Evolutionary conservation across 2,329 filamentous ascomycete genomes (phyloP).

Genomic region (Ophiostoma novo-ulmi): DNA sequence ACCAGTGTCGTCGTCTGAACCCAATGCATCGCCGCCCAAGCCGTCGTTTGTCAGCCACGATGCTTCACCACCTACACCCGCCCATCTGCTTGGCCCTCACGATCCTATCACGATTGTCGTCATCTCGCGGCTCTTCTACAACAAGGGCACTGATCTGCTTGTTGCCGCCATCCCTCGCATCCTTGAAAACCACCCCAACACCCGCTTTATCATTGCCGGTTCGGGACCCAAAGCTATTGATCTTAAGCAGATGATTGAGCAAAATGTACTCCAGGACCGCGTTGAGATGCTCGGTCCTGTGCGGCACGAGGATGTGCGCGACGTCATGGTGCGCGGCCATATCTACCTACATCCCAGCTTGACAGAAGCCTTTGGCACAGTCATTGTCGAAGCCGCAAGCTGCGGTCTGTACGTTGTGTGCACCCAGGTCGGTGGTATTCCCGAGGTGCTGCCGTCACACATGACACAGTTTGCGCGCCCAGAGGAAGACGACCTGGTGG

Average conservation of each 20-base stretch:
- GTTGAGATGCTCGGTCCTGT: constrained; percentile 89
- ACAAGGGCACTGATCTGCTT: constrained; percentile 96
- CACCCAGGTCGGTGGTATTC: constrained; percentile 92
- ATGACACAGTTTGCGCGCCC: constrained; percentile 98
- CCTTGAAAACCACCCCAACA: constrained; percentile 80
- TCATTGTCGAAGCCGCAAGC: constrained; percentile 93
- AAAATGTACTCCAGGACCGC: constrained; percentile 86
- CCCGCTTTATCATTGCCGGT: constrained; percentile 93
- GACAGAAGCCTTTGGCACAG: constrained; percentile 95
- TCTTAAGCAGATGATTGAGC: constrained; percentile 95
- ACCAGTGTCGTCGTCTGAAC: constrained; percentile 13
- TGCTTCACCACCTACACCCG: constrained; percentile 41
- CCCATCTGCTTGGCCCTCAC: constrained; percentile 68
- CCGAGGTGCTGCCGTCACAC: constrained; percentile 87
- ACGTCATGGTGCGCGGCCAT: constrained; percentile 95
- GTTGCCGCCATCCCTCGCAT: constrained; percentile 94
- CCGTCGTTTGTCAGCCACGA: constrained; percentile 34
- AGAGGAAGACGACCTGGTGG: constrained; percentile 90
- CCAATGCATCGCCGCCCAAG: constrained; percentile 23
- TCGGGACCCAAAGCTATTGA: constrained; percentile 96
- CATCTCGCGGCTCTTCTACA: constrained; percentile 95
- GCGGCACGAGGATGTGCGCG: constrained; percentile 90
- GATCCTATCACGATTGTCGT: constrained; percentile 95
- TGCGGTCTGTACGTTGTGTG: constrained; percentile 96
- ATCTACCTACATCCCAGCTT: constrained; percentile 94